Evolutionary conservation across 805 yeast genomes (phyloP).

Genomic region (Danielia oregonensis): DNA sequence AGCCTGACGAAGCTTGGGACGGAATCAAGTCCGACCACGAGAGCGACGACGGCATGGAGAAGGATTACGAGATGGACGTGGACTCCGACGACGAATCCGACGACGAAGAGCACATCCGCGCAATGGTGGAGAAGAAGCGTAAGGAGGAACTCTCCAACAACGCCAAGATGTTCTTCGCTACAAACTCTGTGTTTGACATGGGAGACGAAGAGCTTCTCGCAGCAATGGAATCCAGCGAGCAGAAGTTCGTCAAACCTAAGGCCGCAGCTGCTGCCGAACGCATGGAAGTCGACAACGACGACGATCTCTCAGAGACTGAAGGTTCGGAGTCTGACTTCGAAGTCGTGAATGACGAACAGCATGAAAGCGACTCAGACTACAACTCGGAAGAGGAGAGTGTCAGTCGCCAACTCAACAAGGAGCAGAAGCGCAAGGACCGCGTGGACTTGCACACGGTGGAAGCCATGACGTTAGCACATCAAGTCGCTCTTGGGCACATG

Average conservation of each 20-base stretch:
- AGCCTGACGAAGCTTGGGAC: conserved; percentile 75
- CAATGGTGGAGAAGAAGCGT: conserved; percentile 49
- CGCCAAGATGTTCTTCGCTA: conserved; percentile 38
- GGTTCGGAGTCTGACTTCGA: conserved; percentile 44
- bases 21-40: conserved; percentile 56
- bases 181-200: conserved; percentile 37
- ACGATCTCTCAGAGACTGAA: conserved; percentile 40
- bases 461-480: conserved; percentile 98
- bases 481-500: conserved; percentile 85
- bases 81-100: conserved; percentile 51
- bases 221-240: too few species aligned
- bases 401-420: conserved; percentile 32
- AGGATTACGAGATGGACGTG: conserved; percentile 44
- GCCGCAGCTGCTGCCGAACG: too few species aligned
- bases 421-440: conserved; percentile 52
- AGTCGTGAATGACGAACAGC: conserved; percentile 30
- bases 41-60: conserved; percentile 33
- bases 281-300: conserved; percentile 3
- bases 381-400: conserved; percentile 51
- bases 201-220: conserved; percentile 45
- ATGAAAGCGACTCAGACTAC: conserved; percentile 38
- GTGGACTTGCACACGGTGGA: conserved; percentile 88
- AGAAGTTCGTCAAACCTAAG: too few species aligned
- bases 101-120: conserved; percentile 59
- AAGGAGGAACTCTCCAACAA: conserved; percentile 30